phyloP scores from a whole-genome alignment of 129 eudicot genomes.

The Smallanthus sonchifolius region DNA sequence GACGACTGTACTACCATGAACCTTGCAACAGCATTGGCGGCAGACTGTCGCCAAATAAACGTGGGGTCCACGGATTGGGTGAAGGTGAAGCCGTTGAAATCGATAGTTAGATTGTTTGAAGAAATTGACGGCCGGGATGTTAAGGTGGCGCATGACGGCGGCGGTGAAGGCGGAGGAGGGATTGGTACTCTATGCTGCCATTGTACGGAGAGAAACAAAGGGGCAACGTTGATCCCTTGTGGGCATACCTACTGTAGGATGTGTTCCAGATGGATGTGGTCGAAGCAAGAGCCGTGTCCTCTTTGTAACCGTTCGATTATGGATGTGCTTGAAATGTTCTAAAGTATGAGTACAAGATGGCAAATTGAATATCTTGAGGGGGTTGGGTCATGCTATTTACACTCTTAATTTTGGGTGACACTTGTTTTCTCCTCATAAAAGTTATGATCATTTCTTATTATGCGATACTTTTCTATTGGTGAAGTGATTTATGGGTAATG shows the following conservation, averaged over 20 bases:
- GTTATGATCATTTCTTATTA: too few relatives aligned
- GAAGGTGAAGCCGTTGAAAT: slow-evolving; percentile 29
- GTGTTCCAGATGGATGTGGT: slow-evolving; percentile 47
- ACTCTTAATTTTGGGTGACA: too few relatives aligned
- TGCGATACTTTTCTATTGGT: too few relatives aligned
- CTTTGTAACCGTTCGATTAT: slow-evolving; percentile 44
- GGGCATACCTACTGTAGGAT: slow-evolving; percentile 59
- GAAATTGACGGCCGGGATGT: slow-evolving; percentile 11
- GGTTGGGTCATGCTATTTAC: too few relatives aligned
- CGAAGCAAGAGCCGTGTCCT: slow-evolving; percentile 47
- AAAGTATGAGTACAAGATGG: neutral
- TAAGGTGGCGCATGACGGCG: slow-evolving; percentile 11
- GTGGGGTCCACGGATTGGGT: slow-evolving; percentile 14
- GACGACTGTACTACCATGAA: slow-evolving; percentile 20
- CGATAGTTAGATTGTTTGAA: slow-evolving; percentile 44
- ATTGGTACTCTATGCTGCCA: slow-evolving; percentile 34
- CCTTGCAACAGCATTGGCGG: slow-evolving; percentile 58
- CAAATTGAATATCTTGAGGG: too few relatives aligned
- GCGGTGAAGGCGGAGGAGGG: neutral
- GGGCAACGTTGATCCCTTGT: slow-evolving; percentile 54
- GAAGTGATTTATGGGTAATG: too few relatives aligned
- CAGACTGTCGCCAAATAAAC: slow-evolving; percentile 28
- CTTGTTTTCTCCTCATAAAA: too few relatives aligned
- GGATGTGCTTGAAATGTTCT: slow-evolving; percentile 52
- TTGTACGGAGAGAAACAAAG: slow-evolving; percentile 49